Evolutionary conservation across 371 early-diverging fungal species (phyloP).

Genomic region (Rhizopus delemar): DNA sequence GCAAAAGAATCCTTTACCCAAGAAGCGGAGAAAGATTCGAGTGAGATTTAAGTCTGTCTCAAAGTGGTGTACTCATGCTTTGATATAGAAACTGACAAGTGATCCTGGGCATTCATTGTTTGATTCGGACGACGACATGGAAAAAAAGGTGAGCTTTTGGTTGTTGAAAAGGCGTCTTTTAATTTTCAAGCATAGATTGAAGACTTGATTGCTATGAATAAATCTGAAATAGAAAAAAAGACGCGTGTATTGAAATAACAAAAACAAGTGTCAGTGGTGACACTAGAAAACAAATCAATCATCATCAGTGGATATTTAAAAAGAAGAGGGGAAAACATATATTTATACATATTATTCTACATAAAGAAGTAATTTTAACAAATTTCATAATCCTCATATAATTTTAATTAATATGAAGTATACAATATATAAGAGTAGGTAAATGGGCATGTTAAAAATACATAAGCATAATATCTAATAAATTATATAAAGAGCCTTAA

Average conservation of each 20-base stretch:
- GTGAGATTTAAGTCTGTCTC: background rate
- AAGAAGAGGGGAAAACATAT: background rate
- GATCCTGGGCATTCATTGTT: background rate
- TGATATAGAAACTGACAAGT: background rate
- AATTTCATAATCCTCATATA: background rate
- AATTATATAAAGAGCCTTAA: background rate
- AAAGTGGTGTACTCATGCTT: background rate
- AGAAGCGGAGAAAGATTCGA: background rate
- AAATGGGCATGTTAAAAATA: background rate
- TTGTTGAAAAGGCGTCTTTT: background rate
- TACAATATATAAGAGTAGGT: background rate
- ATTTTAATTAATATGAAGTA: slow-evolving; percentile 1
- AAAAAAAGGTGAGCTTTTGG: background rate
- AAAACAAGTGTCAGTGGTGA: too few species aligned
- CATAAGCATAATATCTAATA: slow-evolving; percentile 1
- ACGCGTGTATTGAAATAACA: too few species aligned
- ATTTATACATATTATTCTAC: background rate
- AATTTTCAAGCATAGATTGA: too few species aligned
- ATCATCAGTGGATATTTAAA: background rate
- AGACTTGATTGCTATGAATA: too few species aligned
- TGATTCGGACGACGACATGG: slow-evolving; percentile 2
- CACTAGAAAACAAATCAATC: too few species aligned
- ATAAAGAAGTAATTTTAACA: background rate
- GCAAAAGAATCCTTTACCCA: background rate
- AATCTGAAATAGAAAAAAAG: too few species aligned